Conservation (phyloP, 306 rosid genomes). For the Acacia acuminata region DNA sequence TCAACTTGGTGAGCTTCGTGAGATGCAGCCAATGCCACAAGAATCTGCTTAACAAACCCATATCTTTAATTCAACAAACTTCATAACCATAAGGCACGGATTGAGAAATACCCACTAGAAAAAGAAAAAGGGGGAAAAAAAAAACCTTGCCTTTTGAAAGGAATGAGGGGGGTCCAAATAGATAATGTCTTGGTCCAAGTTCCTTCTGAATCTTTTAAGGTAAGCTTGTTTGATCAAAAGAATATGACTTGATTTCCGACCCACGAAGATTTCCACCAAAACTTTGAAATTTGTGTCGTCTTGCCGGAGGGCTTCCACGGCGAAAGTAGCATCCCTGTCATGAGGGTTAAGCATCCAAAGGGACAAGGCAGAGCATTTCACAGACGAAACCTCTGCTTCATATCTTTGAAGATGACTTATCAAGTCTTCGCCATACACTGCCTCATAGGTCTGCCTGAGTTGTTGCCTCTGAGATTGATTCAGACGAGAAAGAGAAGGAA, state of each 20-base stretch:
- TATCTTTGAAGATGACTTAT: conserved; percentile 39
- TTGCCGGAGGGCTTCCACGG: conserved; percentile 56
- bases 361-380: conserved; percentile 45
- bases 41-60: conserved; percentile 48
- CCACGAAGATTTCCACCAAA: conserved; percentile 60
- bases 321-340: conserved; percentile 59
- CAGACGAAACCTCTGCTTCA: conserved; percentile 40
- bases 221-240: conserved; percentile 64
- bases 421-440: conserved; percentile 65
- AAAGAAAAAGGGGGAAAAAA: not conserved
- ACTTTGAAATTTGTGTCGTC: conserved; percentile 50
- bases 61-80: not conserved
- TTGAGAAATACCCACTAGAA: not conserved
- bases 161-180: conserved; percentile 70
- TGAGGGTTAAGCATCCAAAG: conserved; percentile 67
- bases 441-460: conserved; percentile 53
- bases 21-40: conserved; percentile 71
- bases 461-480: conserved; percentile 47
- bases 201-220: conserved; percentile 48
- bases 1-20: conserved; percentile 75
- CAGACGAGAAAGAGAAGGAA: conserved; percentile 46
- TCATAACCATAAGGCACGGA: not conserved
- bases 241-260: conserved; percentile 77
- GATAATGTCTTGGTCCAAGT: conserved; percentile 67
- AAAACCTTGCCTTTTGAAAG: conserved; percentile 61